phyloP scores from a whole-genome alignment of 306 rosid species.

The Trichosanthes cucumerina region DNA sequence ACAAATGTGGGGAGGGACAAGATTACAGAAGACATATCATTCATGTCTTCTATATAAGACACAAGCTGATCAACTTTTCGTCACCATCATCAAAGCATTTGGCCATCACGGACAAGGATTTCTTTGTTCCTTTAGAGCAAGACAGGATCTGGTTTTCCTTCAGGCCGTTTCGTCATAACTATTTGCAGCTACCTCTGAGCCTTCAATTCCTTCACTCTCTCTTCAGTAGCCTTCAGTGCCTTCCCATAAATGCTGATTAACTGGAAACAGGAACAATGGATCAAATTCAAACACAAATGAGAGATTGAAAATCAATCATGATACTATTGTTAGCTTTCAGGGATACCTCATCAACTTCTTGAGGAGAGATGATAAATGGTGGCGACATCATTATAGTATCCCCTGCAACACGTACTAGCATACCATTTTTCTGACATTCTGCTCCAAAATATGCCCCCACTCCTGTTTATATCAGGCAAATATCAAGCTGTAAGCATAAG shows the following conservation, averaged over 20 bases:
- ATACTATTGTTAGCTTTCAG: neutral
- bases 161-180: neutral
- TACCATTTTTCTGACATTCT: conserved; percentile 58
- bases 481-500: neutral
- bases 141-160: neutral
- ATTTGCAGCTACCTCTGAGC: conserved; percentile 36
- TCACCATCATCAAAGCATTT: conserved; percentile 9
- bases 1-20: neutral
- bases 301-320: neutral
- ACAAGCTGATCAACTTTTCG: conserved; percentile 11
- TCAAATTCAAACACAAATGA: neutral
- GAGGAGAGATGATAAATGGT: conserved; percentile 57
- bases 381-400: conserved; percentile 91
- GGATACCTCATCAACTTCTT: conserved; percentile 72
- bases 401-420: conserved; percentile 75
- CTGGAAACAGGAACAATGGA: conserved; percentile 28
- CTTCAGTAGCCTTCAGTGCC: conserved; percentile 63
- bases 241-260: conserved; percentile 64
- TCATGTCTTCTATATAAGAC: neutral
- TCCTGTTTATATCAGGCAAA: conserved; percentile 28
- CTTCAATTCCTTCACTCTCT: conserved; percentile 74
- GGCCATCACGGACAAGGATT: neutral
- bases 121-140: neutral
- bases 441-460: conserved; percentile 76
- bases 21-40: neutral